phyloP scores from a whole-genome alignment of 805 yeast species.

The Ogataea angusta region DNA sequence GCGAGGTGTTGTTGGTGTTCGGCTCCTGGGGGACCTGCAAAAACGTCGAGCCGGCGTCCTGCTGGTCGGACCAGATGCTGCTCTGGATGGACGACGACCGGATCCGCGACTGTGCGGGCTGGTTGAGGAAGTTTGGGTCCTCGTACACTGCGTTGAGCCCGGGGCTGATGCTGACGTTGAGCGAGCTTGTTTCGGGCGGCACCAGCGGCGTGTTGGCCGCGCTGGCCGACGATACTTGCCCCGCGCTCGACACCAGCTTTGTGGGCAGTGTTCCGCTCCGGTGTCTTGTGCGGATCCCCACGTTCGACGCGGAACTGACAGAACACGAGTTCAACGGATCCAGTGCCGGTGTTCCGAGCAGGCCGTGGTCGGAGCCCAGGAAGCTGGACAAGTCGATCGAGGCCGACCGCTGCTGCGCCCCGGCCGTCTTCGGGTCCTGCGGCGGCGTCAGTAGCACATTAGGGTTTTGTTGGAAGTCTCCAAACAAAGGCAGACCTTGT shows the following conservation, averaged over 20 bases:
- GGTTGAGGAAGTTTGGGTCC: slow-evolving; percentile 19
- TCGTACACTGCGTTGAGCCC: slow-evolving; percentile 27
- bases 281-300: slow-evolving; percentile 52
- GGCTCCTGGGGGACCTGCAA: slow-evolving; percentile 16
- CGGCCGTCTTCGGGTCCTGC: slow-evolving; percentile 13
- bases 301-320: slow-evolving; percentile 28
- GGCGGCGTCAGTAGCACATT: slow-evolving; percentile 16
- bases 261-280: slow-evolving; percentile 82
- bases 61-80: slow-evolving; percentile 57
- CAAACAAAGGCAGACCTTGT: slow-evolving; percentile 8
- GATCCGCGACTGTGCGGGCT: slow-evolving; percentile 33
- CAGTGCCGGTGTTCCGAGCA: slow-evolving; percentile 10
- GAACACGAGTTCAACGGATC: slow-evolving; percentile 18
- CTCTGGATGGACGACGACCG: slow-evolving; percentile 56
- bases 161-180: slow-evolving; percentile 24
- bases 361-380: slow-evolving; percentile 12
- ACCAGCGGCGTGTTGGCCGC: slow-evolving; percentile 20
- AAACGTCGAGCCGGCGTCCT: slow-evolving; percentile 18
- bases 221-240: slow-evolving; percentile 19
- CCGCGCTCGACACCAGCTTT: slow-evolving; percentile 36
- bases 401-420: slow-evolving; percentile 15
- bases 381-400: slow-evolving; percentile 19
- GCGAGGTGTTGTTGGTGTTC: slow-evolving; percentile 14
- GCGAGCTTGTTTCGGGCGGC: slow-evolving; percentile 13
- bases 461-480: slow-evolving; percentile 10